Conservation (phyloP, 257 asterid genomes). For the Petrea volubilis region DNA sequence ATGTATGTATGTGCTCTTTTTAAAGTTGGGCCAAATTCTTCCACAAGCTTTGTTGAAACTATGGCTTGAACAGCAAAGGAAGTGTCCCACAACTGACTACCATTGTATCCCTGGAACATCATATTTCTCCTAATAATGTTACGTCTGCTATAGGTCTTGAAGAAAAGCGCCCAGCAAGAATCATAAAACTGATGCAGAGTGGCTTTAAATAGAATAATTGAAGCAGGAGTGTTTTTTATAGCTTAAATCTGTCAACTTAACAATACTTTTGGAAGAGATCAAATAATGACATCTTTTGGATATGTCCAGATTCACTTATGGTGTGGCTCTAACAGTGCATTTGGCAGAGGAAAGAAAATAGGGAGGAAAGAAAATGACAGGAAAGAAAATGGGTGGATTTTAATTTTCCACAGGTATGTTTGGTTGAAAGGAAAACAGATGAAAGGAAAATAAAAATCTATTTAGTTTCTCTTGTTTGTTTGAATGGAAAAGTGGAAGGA, state of each 20-base stretch:
- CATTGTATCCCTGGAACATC: slow-evolving; percentile 82
- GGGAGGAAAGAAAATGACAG: too few species aligned
- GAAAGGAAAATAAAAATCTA: too few species aligned
- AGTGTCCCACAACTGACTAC: slow-evolving; percentile 97
- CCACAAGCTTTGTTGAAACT: slow-evolving; percentile 58
- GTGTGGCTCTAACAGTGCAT: too few species aligned
- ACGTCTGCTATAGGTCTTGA: slow-evolving; percentile 2
- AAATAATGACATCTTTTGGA: not conserved
- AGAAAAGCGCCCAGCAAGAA: not conserved
- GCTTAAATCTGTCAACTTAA: not conserved
- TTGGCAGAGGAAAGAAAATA: too few species aligned
- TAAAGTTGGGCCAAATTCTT: slow-evolving; percentile 73
- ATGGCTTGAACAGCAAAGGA: slow-evolving; percentile 94
- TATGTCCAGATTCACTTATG: not conserved
- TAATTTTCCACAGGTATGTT: too few species aligned
- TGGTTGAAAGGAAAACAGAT: too few species aligned
- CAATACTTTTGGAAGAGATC: slow-evolving; percentile 6
- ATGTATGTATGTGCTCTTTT: slow-evolving; percentile 71
- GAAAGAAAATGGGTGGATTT: too few species aligned
- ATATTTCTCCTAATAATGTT: not conserved
- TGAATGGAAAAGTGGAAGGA: too few species aligned
- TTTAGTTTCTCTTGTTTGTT: too few species aligned
- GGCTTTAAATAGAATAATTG: not conserved
- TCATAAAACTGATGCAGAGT: not conserved
- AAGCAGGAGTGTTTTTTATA: slow-evolving; percentile 4